These are phyloP conservation scores for Microglena sp. DNA, from an alignment of 139 green algal species.

Conservation along the genomic window DNA sequence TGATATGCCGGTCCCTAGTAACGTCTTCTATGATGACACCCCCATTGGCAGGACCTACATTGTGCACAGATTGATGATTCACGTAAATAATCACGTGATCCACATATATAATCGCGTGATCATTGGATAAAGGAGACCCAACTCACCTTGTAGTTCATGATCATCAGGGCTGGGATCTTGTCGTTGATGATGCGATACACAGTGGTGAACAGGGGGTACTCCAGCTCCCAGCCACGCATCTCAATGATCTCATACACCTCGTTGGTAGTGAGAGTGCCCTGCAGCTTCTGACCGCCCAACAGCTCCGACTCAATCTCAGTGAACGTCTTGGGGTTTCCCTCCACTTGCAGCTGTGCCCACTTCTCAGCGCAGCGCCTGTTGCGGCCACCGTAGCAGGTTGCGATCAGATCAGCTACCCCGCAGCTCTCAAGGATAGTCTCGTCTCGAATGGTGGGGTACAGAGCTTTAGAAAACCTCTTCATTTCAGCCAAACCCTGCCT, in stretches of 20 bases:
- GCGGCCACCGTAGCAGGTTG: conserved; percentile 63
- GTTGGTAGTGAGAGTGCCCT: conserved; percentile 62
- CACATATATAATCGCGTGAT: too few relatives aligned
- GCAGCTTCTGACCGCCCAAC: conserved; percentile 71
- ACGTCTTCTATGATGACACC: too few relatives aligned
- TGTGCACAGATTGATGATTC: too few relatives aligned
- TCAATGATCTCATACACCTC: conserved; percentile 65
- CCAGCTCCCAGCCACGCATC: conserved; percentile 33
- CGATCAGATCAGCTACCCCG: conserved; percentile 63
- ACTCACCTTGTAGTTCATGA: not conserved
- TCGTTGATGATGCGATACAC: conserved; percentile 50
- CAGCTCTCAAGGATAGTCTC: conserved; percentile 67
- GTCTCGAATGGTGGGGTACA: conserved; percentile 45
- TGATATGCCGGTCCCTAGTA: too few relatives aligned
- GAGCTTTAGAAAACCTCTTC: conserved; percentile 21
- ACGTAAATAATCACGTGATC: too few relatives aligned
- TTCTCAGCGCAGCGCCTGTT: conserved; percentile 54
- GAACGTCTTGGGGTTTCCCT: conserved; percentile 21
- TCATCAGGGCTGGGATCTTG: not conserved
- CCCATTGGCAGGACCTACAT: too few relatives aligned
- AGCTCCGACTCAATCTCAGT: conserved; percentile 49
- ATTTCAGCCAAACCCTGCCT: conserved; percentile 10
- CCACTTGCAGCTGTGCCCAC: conserved; percentile 26
- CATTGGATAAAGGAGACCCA: too few relatives aligned
- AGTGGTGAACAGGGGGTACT: conserved; percentile 59